Evolutionary conservation across 371 early-diverging fungal species (phyloP).

Genomic region (Gilbertella persicaria): DNA sequence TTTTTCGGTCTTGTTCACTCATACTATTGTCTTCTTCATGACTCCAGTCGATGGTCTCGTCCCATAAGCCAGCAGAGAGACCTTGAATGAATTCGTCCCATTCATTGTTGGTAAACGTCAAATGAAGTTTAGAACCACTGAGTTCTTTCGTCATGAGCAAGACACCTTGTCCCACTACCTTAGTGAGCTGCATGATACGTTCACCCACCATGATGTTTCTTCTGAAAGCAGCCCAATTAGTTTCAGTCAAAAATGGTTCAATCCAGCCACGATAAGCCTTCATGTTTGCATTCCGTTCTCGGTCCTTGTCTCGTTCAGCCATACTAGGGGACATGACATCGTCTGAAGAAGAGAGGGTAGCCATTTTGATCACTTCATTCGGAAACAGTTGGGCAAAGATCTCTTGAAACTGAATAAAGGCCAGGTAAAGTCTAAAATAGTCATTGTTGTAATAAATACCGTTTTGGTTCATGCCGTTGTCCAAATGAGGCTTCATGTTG

Average conservation of each 20-base stretch:
- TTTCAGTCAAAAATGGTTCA: slow-evolving; percentile 42
- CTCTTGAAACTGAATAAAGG: slow-evolving; percentile 47
- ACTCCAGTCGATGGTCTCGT: slow-evolving; percentile 38
- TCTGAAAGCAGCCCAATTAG: slow-evolving; percentile 55
- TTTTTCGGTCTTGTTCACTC: background rate
- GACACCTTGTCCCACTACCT: slow-evolving; percentile 46
- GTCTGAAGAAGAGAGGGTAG: slow-evolving; percentile 1
- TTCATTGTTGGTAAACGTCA: slow-evolving; percentile 53
- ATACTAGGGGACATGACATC: slow-evolving; percentile 9
- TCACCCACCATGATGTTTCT: slow-evolving; percentile 53
- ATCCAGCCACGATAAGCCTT: slow-evolving; percentile 53
- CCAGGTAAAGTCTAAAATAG: slow-evolving; percentile 46
- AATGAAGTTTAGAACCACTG: slow-evolving; percentile 49
- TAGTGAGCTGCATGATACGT: slow-evolving; percentile 46
- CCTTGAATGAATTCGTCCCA: slow-evolving; percentile 54
- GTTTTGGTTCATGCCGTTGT: slow-evolving; percentile 55
- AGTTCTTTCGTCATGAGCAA: slow-evolving; percentile 53
- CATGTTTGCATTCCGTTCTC: slow-evolving; percentile 41
- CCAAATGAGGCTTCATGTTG: slow-evolving; percentile 51
- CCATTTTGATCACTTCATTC: slow-evolving; percentile 29
- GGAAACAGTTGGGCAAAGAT: slow-evolving; percentile 40
- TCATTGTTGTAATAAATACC: slow-evolving; percentile 54
- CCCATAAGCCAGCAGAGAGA: slow-evolving; percentile 36
- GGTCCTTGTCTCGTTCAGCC: slow-evolving; percentile 28
- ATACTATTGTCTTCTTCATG: slow-evolving; percentile 13